These are phyloP conservation scores for Asterochloris erici DNA, from an alignment of 139 green algal species.

Conservation along the genomic window DNA sequence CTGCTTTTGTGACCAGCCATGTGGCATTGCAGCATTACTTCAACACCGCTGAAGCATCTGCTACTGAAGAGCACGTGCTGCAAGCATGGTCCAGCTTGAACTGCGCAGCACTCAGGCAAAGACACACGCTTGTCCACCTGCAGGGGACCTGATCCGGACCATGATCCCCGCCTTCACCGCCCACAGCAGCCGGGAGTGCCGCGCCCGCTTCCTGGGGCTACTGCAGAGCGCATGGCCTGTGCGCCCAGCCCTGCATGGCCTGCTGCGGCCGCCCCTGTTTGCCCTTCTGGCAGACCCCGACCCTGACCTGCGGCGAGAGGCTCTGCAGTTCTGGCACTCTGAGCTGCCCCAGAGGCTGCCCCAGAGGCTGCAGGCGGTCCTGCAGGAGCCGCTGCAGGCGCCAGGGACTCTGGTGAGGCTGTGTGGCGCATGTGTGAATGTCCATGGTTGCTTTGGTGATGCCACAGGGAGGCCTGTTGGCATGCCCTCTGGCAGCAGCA, in stretches of 20 bases:
- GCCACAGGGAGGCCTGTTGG: no score
- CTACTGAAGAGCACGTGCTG: no score
- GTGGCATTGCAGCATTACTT: no score
- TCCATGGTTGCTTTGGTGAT: not conserved
- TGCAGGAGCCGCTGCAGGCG: slow-evolving; percentile 7
- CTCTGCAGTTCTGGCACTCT: slow-evolving; percentile 21
- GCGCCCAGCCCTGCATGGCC: slow-evolving; percentile 11
- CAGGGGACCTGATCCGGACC: not conserved
- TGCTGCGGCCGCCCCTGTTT: slow-evolving; percentile 24
- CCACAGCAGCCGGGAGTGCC: slow-evolving; percentile 18
- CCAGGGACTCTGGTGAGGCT: not conserved
- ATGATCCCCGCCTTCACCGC: slow-evolving; percentile 4
- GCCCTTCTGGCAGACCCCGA: slow-evolving; percentile 21
- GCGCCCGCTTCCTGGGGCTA: slow-evolving; percentile 7
- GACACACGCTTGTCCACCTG: not conserved
- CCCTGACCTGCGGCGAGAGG: not conserved
- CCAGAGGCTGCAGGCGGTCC: slow-evolving; percentile 5
- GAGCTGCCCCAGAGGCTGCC: slow-evolving; percentile 6
- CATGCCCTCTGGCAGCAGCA: no score
- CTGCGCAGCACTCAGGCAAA: no score
- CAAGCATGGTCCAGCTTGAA: no score
- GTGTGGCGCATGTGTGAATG: not conserved
- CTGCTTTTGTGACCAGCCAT: no score
- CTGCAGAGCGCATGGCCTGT: slow-evolving; percentile 17
- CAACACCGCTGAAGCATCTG: no score